Conservation (phyloP, 352 stramenopile species). For the Plasmopara muralis region DNA sequence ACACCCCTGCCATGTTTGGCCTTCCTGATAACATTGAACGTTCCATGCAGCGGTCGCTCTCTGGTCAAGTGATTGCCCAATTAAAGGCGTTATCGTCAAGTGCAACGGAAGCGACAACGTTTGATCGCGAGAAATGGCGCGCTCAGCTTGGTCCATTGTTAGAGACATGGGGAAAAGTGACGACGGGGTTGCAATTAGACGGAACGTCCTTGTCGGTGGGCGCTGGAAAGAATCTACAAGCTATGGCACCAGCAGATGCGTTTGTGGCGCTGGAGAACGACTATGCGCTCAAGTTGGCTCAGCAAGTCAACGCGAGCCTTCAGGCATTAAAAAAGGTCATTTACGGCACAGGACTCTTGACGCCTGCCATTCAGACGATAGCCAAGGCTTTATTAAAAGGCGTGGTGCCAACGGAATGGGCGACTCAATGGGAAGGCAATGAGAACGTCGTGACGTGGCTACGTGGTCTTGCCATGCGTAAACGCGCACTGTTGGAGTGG, state of each 20-base stretch:
- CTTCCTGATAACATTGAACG: slow-evolving; percentile 93
- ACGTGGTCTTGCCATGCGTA: slow-evolving; percentile 65
- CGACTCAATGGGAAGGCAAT: slow-evolving; percentile 72
- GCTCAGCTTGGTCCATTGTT: slow-evolving; percentile 85
- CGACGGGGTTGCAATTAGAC: slow-evolving; percentile 50
- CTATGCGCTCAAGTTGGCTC: slow-evolving; percentile 61
- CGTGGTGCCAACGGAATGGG: slow-evolving; percentile 74
- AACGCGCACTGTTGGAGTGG: slow-evolving; percentile 81
- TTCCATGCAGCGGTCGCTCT: slow-evolving; percentile 88
- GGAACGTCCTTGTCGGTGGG: slow-evolving; percentile 10
- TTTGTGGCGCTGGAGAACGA: slow-evolving; percentile 90
- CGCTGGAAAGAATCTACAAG: slow-evolving; percentile 31
- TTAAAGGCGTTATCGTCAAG: slow-evolving; percentile 79
- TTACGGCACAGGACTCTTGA: slow-evolving; percentile 87
- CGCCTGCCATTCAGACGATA: slow-evolving; percentile 79
- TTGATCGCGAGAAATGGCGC: slow-evolving; percentile 90
- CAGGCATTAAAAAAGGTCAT: slow-evolving; percentile 85
- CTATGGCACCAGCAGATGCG: slow-evolving; percentile 71
- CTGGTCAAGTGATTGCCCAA: slow-evolving; percentile 74
- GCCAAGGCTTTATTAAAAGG: slow-evolving; percentile 70
- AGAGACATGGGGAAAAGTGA: slow-evolving; percentile 86
- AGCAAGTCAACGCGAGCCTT: slow-evolving; percentile 67
- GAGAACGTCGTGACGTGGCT: slow-evolving; percentile 76
- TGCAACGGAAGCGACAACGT: slow-evolving; percentile 54
- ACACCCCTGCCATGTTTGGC: slow-evolving; percentile 84